Conservation (phyloP, 228 moss, liverwort and hornwort species). For the Sphagnum magellanicum region DNA sequence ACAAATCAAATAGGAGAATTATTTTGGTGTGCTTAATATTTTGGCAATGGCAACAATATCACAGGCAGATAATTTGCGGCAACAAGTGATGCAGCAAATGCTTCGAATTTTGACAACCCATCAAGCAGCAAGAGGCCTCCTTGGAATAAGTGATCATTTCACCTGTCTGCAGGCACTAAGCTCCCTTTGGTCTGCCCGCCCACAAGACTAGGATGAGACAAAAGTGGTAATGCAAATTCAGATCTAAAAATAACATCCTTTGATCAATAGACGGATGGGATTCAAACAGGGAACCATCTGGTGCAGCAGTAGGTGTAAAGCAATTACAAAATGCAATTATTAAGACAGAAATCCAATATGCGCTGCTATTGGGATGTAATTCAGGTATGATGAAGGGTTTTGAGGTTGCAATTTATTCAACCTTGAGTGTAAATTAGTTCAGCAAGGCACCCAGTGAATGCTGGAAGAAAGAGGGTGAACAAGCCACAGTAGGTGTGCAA, state of each 20-base stretch:
- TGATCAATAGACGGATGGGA: constrained; percentile 10
- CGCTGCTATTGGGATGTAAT: neutral
- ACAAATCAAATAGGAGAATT: too few species aligned
- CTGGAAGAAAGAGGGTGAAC: too few species aligned
- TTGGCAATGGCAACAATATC: neutral
- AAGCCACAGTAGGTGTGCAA: too few species aligned
- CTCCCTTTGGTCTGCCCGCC: constrained; percentile 58
- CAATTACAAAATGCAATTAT: constrained; percentile 3
- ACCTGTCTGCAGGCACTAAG: constrained; percentile 47
- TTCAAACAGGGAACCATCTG: constrained; percentile 44
- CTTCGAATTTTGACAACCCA: constrained; percentile 51
- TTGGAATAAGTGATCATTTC: constrained; percentile 59
- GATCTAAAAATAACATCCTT: neutral
- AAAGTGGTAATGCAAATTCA: neutral
- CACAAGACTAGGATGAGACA: constrained; percentile 25
- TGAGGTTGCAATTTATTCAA: constrained; percentile 22
- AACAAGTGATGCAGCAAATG: constrained; percentile 58
- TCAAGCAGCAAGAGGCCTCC: constrained; percentile 55
- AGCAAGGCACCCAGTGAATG: too few species aligned
- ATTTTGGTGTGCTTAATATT: too few species aligned
- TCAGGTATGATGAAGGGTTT: constrained; percentile 36
- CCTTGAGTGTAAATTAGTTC: too few species aligned
- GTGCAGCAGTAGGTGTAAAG: constrained; percentile 14
- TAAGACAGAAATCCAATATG: neutral
- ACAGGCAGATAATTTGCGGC: constrained; percentile 53